A percentile compares a stretch with the other conserved stretches of the same genome.
phyloP scores from a whole-genome alignment of 345 rosid genomes.

The Camelina neglecta region DNA sequence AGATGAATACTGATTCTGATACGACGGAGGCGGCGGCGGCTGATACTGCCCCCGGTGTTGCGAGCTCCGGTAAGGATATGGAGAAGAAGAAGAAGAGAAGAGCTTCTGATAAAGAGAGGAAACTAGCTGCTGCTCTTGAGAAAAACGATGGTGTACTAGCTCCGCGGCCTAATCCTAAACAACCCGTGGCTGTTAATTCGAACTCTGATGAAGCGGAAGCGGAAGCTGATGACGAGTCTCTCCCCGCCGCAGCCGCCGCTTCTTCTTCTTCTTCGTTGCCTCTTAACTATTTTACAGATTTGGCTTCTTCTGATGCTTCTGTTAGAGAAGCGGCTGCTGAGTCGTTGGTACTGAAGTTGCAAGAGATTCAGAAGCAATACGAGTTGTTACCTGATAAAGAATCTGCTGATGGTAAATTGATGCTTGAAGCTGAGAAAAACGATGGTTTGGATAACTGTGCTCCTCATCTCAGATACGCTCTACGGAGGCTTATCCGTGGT shows the following conservation, averaged over 20 bases:
- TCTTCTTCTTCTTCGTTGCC: slow-evolving; percentile 52
- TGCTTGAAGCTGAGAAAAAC: slow-evolving; percentile 85
- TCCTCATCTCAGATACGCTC: slow-evolving; percentile 80
- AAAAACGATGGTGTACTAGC: slow-evolving; percentile 27
- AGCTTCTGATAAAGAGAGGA: slow-evolving; percentile 75
- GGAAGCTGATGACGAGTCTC: slow-evolving; percentile 6
- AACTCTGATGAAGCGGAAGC: slow-evolving; percentile 30
- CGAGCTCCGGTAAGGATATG: slow-evolving; percentile 64
- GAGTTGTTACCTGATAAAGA: slow-evolving; percentile 59
- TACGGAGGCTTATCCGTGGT: slow-evolving; percentile 89
- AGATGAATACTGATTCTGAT: slow-evolving; percentile 25
- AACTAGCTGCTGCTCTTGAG: slow-evolving; percentile 37
- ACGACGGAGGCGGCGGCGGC: slow-evolving; percentile 28
- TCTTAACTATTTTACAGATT: slow-evolving; percentile 70
- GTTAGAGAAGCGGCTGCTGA: slow-evolving; percentile 70
- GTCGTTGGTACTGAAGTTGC: slow-evolving; percentile 65
- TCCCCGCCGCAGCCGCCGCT: slow-evolving; percentile 3
- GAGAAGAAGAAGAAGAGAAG: slow-evolving; percentile 82
- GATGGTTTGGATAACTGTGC: slow-evolving; percentile 89
- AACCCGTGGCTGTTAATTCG: slow-evolving; percentile 16
- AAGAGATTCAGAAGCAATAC: slow-evolving; percentile 76
- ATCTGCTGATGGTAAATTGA: slow-evolving; percentile 54
- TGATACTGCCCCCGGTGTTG: slow-evolving; percentile 27
- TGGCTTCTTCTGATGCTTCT: slow-evolving; percentile 64
- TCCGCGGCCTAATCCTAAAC: slow-evolving; percentile 42